phyloP scores from a whole-genome alignment of 164 flowering plant species.

The Annona squamosa region DNA sequence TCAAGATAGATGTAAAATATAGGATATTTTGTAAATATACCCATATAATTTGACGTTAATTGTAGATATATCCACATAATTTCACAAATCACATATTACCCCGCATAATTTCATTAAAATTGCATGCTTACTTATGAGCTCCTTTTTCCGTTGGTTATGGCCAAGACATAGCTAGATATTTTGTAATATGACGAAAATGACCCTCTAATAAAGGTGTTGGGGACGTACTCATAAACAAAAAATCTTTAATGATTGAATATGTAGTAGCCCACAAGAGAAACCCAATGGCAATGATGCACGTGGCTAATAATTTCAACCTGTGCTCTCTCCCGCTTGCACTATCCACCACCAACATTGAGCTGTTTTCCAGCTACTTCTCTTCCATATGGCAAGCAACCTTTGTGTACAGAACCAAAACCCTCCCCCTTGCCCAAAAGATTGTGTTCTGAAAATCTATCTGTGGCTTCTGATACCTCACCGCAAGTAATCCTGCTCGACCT shows the following conservation, averaged over 20 bases:
- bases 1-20: too few species aligned
- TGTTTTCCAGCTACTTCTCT: slow-evolving; percentile 84
- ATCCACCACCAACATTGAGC: slow-evolving; percentile 69
- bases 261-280: slow-evolving; percentile 89
- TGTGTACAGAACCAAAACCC: slow-evolving; percentile 80
- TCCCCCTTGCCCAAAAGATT: slow-evolving; percentile 76
- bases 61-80: too few species aligned
- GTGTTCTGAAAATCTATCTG: slow-evolving; percentile 65
- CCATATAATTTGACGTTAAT: too few species aligned
- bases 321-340: slow-evolving; percentile 79
- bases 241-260: slow-evolving; percentile 55
- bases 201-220: slow-evolving; percentile 28
- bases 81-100: too few species aligned
- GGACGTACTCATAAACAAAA: slow-evolving; percentile 75
- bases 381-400: slow-evolving; percentile 67
- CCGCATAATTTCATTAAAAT: too few species aligned
- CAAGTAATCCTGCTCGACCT: slow-evolving; percentile 55
- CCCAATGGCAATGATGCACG: slow-evolving; percentile 82
- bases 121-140: too few species aligned
- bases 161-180: too few species aligned
- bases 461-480: slow-evolving; percentile 55
- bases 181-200: too few species aligned
- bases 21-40: too few species aligned
- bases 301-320: slow-evolving; percentile 73
- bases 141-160: too few species aligned